Evolutionary conservation across 108 stramenopile genomes (phyloP).

Genomic region (Epithemia pelagica): DNA sequence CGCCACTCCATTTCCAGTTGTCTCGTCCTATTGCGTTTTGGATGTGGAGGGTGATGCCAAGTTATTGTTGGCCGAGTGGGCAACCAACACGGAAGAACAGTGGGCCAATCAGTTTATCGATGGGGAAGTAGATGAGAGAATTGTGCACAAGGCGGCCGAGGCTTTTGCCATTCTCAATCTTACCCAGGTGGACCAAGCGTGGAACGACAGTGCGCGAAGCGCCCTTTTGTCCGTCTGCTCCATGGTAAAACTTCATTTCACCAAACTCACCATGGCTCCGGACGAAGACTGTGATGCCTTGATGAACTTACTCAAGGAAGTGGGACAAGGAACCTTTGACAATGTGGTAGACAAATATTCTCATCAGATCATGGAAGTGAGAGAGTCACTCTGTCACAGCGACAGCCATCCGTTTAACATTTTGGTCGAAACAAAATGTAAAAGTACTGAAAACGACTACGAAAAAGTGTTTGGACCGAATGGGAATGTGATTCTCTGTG

Average conservation of each 20-base stretch:
- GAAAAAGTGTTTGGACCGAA: slow-evolving; percentile 20
- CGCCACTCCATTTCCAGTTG: background rate
- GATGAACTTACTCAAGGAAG: slow-evolving; percentile 3
- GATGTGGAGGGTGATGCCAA: slow-evolving; percentile 31
- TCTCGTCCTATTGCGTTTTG: background rate
- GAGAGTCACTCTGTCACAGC: slow-evolving; percentile 17
- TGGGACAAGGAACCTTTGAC: slow-evolving; percentile 15
- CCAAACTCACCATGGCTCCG: slow-evolving; percentile 7
- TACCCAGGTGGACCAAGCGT: slow-evolving; percentile 27
- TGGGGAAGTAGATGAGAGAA: slow-evolving; percentile 28
- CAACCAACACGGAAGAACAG: slow-evolving; percentile 28
- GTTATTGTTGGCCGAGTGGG: slow-evolving; percentile 32
- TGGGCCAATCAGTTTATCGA: slow-evolving; percentile 37
- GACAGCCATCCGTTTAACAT: slow-evolving; percentile 38
- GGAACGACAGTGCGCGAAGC: slow-evolving; percentile 22
- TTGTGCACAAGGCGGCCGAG: slow-evolving; percentile 32
- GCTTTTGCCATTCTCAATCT: slow-evolving; percentile 27
- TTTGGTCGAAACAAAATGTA: slow-evolving; percentile 22
- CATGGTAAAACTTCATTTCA: background rate
- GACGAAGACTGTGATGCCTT: slow-evolving; percentile 11
- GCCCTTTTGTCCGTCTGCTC: background rate
- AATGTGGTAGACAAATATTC: slow-evolving; percentile 10
- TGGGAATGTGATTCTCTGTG: slow-evolving; percentile 27
- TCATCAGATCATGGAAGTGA: slow-evolving; percentile 8
- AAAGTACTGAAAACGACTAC: slow-evolving; percentile 13